phyloP scores from a whole-genome alignment of 2,329 filamentous ascomycete genomes.

The Leptographium wingfieldii region DNA sequence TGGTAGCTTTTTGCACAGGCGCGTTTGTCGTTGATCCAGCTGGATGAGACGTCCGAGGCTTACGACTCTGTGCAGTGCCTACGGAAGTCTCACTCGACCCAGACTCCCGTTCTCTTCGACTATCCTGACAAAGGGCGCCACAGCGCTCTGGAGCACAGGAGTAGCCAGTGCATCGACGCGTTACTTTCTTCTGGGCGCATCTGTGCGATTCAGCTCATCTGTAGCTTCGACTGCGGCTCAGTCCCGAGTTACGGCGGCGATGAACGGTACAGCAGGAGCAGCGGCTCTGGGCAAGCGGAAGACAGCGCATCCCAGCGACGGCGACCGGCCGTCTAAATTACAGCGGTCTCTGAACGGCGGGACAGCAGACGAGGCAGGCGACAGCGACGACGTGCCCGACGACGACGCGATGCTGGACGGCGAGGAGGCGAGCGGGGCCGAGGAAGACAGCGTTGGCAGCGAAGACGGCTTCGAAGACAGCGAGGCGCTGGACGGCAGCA shows the following conservation, averaged over 20 bases:
- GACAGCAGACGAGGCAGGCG: background rate
- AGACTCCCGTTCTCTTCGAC: background rate
- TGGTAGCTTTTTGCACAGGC: background rate
- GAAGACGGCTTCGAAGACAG: background rate
- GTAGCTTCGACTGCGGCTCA: background rate
- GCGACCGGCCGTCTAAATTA: constrained; percentile 15
- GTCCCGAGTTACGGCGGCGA: background rate
- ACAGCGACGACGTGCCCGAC: background rate
- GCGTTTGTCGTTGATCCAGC: background rate
- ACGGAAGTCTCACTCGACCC: constrained; percentile 7
- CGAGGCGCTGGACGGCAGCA: background rate
- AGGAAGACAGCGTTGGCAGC: background rate
- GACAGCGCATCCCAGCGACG: constrained; percentile 11
- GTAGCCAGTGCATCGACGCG: background rate
- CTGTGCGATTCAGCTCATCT: background rate
- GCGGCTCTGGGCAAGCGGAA: constrained; percentile 16
- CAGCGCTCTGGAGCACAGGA: background rate
- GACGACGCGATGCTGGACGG: constrained; percentile 1
- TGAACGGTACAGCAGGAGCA: constrained; percentile 12
- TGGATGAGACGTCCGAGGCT: constrained; percentile 11
- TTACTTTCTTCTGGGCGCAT: background rate
- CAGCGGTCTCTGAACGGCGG: constrained; percentile 13
- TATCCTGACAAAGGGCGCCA: background rate
- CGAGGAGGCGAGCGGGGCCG: background rate
- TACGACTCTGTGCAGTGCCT: constrained; percentile 12